These are phyloP conservation scores for Hemileccinum impolitum DNA, from an alignment of 768 basidiomycete genomes.

Conservation along the genomic window DNA sequence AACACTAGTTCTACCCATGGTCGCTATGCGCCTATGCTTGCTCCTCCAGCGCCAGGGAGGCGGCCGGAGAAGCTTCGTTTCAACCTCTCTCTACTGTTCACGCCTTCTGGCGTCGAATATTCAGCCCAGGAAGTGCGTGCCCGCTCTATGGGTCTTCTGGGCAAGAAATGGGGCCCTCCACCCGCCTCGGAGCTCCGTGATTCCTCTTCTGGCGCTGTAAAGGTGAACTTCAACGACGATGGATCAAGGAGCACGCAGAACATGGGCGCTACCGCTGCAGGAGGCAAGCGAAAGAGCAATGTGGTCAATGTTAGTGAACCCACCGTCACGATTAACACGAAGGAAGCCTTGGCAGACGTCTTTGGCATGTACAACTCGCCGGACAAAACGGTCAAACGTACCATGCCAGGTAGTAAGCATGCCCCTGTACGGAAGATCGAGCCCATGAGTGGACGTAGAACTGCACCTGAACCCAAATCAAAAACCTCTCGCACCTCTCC, in stretches of 20 bases:
- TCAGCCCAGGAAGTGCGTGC: slow-evolving; percentile 82
- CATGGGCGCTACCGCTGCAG: slow-evolving; percentile 28
- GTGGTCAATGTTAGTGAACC: slow-evolving; percentile 56
- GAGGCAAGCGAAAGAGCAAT: slow-evolving; percentile 41
- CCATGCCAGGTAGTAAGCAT: slow-evolving; percentile 65
- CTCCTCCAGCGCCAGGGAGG: slow-evolving; percentile 63
- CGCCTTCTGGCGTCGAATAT: slow-evolving; percentile 77
- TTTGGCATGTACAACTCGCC: slow-evolving; percentile 96
- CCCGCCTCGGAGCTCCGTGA: slow-evolving; percentile 39
- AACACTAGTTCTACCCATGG: slow-evolving; percentile 31
- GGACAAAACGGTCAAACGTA: slow-evolving; percentile 61
- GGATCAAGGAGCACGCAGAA: slow-evolving; percentile 44
- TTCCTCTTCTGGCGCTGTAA: slow-evolving; percentile 34
- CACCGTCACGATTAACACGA: slow-evolving; percentile 95
- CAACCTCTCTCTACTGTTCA: slow-evolving; percentile 66
- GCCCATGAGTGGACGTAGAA: slow-evolving; percentile 39
- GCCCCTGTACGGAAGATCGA: slow-evolving; percentile 69
- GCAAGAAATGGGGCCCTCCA: slow-evolving; percentile 81
- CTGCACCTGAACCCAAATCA: slow-evolving; percentile 22
- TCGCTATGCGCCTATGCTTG: slow-evolving; percentile 72
- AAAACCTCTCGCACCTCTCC: slow-evolving; percentile 35
- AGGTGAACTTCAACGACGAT: slow-evolving; percentile 61
- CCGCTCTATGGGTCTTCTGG: slow-evolving; percentile 74
- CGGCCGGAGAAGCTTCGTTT: slow-evolving; percentile 71
- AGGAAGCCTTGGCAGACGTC: slow-evolving; percentile 90